A percentile compares a stretch with the other conserved stretches of the same genome.
These are phyloP conservation scores for Brassica nigra DNA, from an alignment of 345 rosid species.

Conservation along the genomic window DNA sequence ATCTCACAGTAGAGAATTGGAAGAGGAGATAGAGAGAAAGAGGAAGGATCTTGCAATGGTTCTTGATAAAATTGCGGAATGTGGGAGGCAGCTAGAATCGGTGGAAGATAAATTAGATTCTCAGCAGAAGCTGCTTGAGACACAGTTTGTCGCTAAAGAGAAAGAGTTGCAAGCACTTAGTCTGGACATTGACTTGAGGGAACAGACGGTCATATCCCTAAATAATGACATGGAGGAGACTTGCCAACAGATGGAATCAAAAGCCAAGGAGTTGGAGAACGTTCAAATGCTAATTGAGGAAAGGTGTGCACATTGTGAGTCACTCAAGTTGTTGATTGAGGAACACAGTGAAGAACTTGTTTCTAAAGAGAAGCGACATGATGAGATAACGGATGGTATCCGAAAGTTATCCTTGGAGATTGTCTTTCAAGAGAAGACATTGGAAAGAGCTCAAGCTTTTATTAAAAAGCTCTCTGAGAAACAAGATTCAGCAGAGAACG, in stretches of 20 bases:
- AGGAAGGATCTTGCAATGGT: background rate
- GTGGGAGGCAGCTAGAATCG: slow-evolving; percentile 5
- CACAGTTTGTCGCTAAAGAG: slow-evolving; percentile 10
- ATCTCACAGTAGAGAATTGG: background rate
- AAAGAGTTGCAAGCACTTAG: slow-evolving; percentile 10
- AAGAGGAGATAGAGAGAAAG: slow-evolving; percentile 19
- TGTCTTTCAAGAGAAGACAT: slow-evolving; percentile 30
- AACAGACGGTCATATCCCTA: slow-evolving; percentile 2
- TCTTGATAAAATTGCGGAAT: background rate
- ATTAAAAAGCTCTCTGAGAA: slow-evolving; percentile 17
- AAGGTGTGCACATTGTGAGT: background rate
- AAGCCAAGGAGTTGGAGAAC: slow-evolving; percentile 24
- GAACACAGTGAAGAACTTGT: slow-evolving; percentile 34
- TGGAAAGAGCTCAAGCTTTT: slow-evolving; percentile 32
- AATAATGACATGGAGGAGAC: background rate
- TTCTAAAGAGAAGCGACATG: slow-evolving; percentile 21
- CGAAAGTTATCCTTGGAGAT: slow-evolving; percentile 24
- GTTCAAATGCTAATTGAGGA: slow-evolving; percentile 21
- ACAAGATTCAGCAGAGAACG: slow-evolving; percentile 20
- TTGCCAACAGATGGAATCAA: slow-evolving; percentile 19
- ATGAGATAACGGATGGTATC: slow-evolving; percentile 27
- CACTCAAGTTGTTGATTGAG: slow-evolving; percentile 16
- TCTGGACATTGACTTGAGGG: slow-evolving; percentile 24
- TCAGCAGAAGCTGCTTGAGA: slow-evolving; percentile 22
- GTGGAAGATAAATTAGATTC: slow-evolving; percentile 6